Conservation (phyloP, 768 basidiomycete species). For the Phaeotremella fagi region DNA sequence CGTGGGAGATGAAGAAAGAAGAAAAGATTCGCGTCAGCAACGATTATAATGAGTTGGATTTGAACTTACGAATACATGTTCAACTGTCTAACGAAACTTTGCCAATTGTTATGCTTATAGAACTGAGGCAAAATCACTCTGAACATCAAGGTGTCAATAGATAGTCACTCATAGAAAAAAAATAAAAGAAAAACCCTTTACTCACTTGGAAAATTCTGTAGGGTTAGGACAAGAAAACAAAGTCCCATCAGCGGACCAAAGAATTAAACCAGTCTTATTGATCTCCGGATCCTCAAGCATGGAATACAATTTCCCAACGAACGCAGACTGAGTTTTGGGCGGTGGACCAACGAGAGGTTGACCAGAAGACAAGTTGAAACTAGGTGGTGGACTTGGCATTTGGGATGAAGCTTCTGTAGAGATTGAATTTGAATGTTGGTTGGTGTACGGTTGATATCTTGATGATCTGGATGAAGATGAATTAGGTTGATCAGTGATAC, state of each 20-base stretch:
- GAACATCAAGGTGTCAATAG: no score
- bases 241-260: conserved; percentile 42
- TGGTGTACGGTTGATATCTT: background rate
- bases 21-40: background rate
- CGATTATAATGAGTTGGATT: background rate
- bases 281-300: conserved; percentile 47
- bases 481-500: background rate
- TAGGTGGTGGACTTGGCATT: conserved; percentile 11
- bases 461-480: background rate
- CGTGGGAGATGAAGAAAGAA: no score
- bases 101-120: conserved; percentile 98
- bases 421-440: no score
- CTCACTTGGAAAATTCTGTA: conserved; percentile 46
- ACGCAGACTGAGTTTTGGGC: conserved; percentile 45
- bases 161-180: no score
- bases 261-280: conserved; percentile 36
- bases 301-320: conserved; percentile 46
- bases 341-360: conserved; percentile 37
- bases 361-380: conserved; percentile 28
- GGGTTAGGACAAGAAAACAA: conserved; percentile 47
- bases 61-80: conserved; percentile 79
- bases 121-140: conserved; percentile 68
- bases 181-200: no score
- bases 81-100: conserved; percentile 82
- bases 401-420: background rate